A percentile compares a stretch with the other conserved stretches of the same genome.
phyloP scores from a whole-genome alignment of 495 filamentous ascomycete species.

The Xylaria castorea region DNA sequence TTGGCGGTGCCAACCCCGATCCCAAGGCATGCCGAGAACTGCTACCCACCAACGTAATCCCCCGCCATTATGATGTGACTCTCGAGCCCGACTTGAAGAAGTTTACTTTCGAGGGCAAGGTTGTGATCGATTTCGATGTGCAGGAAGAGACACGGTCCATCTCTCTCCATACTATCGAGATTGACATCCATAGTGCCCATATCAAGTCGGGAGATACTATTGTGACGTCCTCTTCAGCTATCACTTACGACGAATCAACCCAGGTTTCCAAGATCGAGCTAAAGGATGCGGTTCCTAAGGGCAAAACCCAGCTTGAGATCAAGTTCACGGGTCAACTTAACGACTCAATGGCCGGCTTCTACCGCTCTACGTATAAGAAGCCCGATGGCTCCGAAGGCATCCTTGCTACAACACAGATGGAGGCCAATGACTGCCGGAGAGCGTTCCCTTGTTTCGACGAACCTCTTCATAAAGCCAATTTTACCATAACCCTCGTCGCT shows the following conservation, averaged over 20 bases:
- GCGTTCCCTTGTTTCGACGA: conserved; percentile 84
- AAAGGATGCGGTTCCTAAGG: conserved; percentile 62
- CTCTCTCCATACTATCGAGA: conserved; percentile 84
- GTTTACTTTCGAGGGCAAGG: conserved; percentile 73
- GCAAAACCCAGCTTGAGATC: conserved; percentile 69
- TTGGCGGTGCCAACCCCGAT: conserved; percentile 54
- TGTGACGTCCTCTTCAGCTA: conserved; percentile 57
- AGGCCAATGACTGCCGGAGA: conserved; percentile 76
- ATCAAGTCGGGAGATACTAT: conserved; percentile 62
- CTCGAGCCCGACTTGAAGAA: conserved; percentile 75
- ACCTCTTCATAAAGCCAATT: conserved; percentile 75
- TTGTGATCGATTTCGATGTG: conserved; percentile 79
- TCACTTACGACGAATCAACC: conserved; percentile 66
- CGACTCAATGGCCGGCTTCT: conserved; percentile 85
- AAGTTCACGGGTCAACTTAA: conserved; percentile 73
- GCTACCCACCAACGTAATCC: conserved; percentile 68
- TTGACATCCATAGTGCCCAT: conserved; percentile 80
- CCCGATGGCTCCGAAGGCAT: conserved; percentile 66
- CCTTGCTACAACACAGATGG: conserved; percentile 82
- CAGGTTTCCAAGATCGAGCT: conserved; percentile 72
- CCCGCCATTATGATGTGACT: conserved; percentile 73
- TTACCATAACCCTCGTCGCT: conserved; percentile 75
- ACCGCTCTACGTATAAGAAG: conserved; percentile 76
- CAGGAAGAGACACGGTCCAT: conserved; percentile 84
- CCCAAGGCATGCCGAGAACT: conserved; percentile 59